Evolutionary conservation across 1,139 yeast genomes (phyloP).

Genomic region (Pichia sp.): DNA sequence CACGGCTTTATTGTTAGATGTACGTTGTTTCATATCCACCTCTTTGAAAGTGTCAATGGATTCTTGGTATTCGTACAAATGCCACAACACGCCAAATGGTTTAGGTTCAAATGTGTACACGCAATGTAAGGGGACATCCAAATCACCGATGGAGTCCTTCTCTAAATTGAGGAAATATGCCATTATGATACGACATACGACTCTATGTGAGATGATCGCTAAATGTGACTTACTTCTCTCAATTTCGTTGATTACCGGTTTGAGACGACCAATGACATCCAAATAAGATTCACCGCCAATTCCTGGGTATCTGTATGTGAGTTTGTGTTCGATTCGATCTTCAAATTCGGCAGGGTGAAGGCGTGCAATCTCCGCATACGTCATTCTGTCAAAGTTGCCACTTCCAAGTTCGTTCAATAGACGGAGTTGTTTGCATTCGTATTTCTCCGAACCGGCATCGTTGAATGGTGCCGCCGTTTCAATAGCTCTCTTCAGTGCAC

Average conservation of each 20-base stretch:
- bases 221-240: slow-evolving; percentile 89
- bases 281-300: slow-evolving; percentile 95
- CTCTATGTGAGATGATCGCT: slow-evolving; percentile 79
- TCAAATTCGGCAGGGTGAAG: slow-evolving; percentile 72
- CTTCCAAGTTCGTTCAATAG: slow-evolving; percentile 93
- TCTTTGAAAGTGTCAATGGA: slow-evolving; percentile 68
- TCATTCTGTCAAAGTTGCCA: slow-evolving; percentile 88
- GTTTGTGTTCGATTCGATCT: slow-evolving; percentile 66
- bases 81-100: slow-evolving; percentile 94
- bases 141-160: slow-evolving; percentile 75
- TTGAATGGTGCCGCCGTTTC: slow-evolving; percentile 74
- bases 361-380: slow-evolving; percentile 71
- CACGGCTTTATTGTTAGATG: slow-evolving; percentile 42
- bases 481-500: slow-evolving; percentile 71
- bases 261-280: slow-evolving; percentile 83
- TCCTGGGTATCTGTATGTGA: slow-evolving; percentile 87
- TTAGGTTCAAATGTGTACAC: slow-evolving; percentile 84
- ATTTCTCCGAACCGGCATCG: slow-evolving; percentile 53
- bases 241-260: slow-evolving; percentile 87
- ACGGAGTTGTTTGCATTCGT: slow-evolving; percentile 80
- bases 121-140: slow-evolving; percentile 90
- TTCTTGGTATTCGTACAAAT: slow-evolving; percentile 81
- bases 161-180: slow-evolving; percentile 87
- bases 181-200: slow-evolving; percentile 76
- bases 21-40: slow-evolving; percentile 62